These are phyloP conservation scores for Taiozyma onychis DNA, from an alignment of 1,139 yeast species.

Conservation along the genomic window DNA sequence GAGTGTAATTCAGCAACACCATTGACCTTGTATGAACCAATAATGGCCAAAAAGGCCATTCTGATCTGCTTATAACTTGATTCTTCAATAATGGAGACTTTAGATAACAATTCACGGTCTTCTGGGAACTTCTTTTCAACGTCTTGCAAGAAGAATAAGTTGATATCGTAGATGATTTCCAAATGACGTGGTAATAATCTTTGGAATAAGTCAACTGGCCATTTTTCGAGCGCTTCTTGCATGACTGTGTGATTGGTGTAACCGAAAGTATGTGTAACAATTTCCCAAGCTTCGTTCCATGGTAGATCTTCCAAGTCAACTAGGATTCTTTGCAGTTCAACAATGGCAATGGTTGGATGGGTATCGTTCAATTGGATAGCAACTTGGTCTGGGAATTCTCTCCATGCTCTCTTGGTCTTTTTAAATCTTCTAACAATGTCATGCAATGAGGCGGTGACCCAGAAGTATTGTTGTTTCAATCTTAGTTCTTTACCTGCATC, in stretches of 20 bases:
- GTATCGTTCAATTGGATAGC: slow-evolving; percentile 95
- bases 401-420: slow-evolving; percentile 75
- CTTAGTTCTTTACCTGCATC: slow-evolving; percentile 88
- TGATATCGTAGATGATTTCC: slow-evolving; percentile 86
- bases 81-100: slow-evolving; percentile 86
- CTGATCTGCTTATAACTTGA: slow-evolving; percentile 73
- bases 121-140: slow-evolving; percentile 76
- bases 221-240: slow-evolving; percentile 92
- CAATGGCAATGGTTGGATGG: slow-evolving; percentile 89
- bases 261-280: slow-evolving; percentile 78
- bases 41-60: slow-evolving; percentile 88
- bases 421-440: slow-evolving; percentile 90
- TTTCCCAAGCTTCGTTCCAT: slow-evolving; percentile 84
- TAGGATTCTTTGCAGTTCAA: slow-evolving; percentile 81
- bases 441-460: slow-evolving; percentile 93
- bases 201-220: slow-evolving; percentile 84
- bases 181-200: slow-evolving; percentile 83
- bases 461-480: slow-evolving; percentile 91
- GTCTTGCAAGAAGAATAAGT: slow-evolving; percentile 67
- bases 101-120: slow-evolving; percentile 50
- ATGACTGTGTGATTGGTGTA: slow-evolving; percentile 94
- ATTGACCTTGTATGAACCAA: slow-evolving; percentile 90
- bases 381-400: slow-evolving; percentile 75
- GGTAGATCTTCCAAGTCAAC: slow-evolving; percentile 76
- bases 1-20: slow-evolving; percentile 97